phyloP scores from a whole-genome alignment of 2,329 filamentous ascomycete genomes.

The Colletotrichum sp. region DNA sequence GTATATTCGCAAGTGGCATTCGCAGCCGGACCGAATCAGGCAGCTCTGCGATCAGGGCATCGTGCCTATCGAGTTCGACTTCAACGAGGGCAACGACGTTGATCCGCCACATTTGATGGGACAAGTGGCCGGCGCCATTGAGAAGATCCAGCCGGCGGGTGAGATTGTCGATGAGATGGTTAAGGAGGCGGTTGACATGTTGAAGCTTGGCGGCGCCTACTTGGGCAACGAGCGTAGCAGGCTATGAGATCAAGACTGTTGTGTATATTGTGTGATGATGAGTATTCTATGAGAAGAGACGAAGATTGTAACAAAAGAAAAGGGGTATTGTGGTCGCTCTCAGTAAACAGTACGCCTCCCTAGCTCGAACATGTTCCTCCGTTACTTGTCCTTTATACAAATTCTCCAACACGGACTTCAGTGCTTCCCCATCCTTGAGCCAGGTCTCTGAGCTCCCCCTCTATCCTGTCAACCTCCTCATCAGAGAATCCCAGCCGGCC shows the following conservation, averaged over 20 bases:
- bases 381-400: not conserved
- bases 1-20: slow-evolving; percentile 84
- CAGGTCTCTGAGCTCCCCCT: not conserved
- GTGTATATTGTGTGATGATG: not conserved
- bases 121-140: slow-evolving; percentile 83
- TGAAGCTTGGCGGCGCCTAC: slow-evolving; percentile 68
- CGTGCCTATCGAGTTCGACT: slow-evolving; percentile 81
- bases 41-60: slow-evolving; percentile 77
- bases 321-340: slow-evolving; percentile 15
- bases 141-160: slow-evolving; percentile 78
- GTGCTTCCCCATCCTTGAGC: slow-evolving; percentile 15
- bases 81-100: slow-evolving; percentile 81
- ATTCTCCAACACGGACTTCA: not conserved
- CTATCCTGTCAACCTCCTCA: slow-evolving; percentile 9
- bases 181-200: slow-evolving; percentile 70
- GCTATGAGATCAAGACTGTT: slow-evolving; percentile 33
- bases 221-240: slow-evolving; percentile 49
- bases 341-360: not conserved
- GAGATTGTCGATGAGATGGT: slow-evolving; percentile 95
- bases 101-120: slow-evolving; percentile 94
- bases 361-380: not conserved
- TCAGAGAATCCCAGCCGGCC: not conserved
- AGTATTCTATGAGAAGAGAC: not conserved
- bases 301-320: not conserved
- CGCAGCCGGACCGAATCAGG: slow-evolving; percentile 74